Evolutionary conservation across 495 filamentous ascomycete species (phyloP), one percentile per base, ranked within the genome.

Genomic region (Penicillium taxi): DNA sequence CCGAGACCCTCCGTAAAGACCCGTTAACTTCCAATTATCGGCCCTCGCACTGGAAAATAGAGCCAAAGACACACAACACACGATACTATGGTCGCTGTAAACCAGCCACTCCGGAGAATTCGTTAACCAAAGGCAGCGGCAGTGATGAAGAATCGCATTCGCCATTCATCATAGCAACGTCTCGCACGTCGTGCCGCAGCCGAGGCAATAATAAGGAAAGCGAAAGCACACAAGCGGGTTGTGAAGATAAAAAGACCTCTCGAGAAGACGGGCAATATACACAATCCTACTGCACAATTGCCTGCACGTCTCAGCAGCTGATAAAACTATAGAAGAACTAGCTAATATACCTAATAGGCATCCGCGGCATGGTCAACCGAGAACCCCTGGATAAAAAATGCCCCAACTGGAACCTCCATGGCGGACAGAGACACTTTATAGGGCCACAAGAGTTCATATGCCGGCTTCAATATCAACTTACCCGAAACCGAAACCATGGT

Each of bases 281-380:
- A 41, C 30, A 32, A 46, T 32, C 30, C 15, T 59, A 56, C 43
- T 56, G 50, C 32, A 59, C 47, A 11, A 56, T 52, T 32, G 28
- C 28, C 31, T 59, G 47, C 34, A n/a, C n/a, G n/a, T n/a, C n/a
- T n/a, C n/a, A n/a, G n/a, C n/a, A n/a, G n/a, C n/a, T n/a, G n/a
- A n/a, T n/a, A n/a, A n/a, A n/a, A n/a, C n/a, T n/a, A n/a, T n/a
- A n/a, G n/a, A n/a, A n/a, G n/a, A n/a, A n/a, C n/a, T n/a, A n/a
- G n/a, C n/a, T n/a, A n/a, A n/a, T n/a, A n/a, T n/a, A n/a, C n/a
- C n/a, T n/a, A n/a, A n/a, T n/a, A n/a, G n/a, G 49, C 36, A 52
- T 53, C 32, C 49, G 36, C 9, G 53, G 49, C 11, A 44, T 52
- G 15, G 32, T 38, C 18, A 45, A 45, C 29, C 41, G 47, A 37